Evolutionary conservation across 768 basidiomycete genomes (phyloP).

Genomic region (Amanita polypyramis): DNA sequence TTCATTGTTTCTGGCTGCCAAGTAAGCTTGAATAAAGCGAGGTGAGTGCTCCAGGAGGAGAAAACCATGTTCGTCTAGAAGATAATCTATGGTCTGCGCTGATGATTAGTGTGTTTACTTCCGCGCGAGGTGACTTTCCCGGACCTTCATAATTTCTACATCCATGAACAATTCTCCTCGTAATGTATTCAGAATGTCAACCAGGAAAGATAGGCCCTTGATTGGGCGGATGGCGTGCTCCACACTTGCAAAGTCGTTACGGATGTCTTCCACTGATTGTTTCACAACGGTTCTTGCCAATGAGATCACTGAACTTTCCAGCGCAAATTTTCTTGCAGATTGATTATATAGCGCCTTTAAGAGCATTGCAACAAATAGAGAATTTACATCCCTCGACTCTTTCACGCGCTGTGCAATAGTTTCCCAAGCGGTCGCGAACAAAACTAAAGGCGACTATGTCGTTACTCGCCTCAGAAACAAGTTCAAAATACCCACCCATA

Average conservation of each 20-base stretch:
- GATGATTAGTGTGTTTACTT: neutral
- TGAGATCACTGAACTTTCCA: constrained; percentile 10
- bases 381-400: constrained; percentile 12
- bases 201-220: constrained; percentile 17
- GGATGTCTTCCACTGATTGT: constrained; percentile 3
- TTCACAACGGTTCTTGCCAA: neutral
- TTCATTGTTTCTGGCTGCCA: constrained; percentile 32
- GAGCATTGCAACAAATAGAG: constrained; percentile 31
- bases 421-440: constrained; percentile 43
- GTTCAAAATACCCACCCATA: constrained; percentile 10
- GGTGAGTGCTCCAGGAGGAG: constrained; percentile 31
- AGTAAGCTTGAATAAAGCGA: constrained; percentile 39
- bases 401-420: constrained; percentile 24
- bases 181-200: constrained; percentile 41
- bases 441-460: neutral
- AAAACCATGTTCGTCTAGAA: constrained; percentile 27
- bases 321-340: constrained; percentile 21
- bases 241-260: constrained; percentile 3
- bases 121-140: constrained; percentile 10
- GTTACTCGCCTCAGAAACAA: neutral
- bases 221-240: neutral
- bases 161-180: constrained; percentile 39
- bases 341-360: constrained; percentile 34
- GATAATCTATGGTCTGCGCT: constrained; percentile 34
- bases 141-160: constrained; percentile 30